These are phyloP conservation scores for Termitomyces sp. DNA, from an alignment of 768 basidiomycete genomes.

Conservation along the genomic window DNA sequence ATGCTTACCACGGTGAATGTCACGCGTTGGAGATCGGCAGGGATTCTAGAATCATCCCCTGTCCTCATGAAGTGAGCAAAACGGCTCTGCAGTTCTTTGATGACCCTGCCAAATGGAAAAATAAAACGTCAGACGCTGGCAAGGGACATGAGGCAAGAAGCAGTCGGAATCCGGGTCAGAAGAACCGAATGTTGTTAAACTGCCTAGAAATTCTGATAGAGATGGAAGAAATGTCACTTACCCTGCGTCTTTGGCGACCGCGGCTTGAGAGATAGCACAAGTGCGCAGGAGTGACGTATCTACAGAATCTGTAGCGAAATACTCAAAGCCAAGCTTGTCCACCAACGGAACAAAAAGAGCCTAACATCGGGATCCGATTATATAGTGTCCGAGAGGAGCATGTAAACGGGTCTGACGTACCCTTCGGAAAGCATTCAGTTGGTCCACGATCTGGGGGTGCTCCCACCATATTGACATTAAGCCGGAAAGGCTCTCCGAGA, in stretches of 20 bases:
- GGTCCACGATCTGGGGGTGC: constrained; percentile 44
- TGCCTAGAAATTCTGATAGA: background rate
- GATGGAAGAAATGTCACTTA: constrained; percentile 10
- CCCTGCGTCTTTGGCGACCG: constrained; percentile 20
- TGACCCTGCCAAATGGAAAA: constrained; percentile 41
- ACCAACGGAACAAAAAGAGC: constrained; percentile 70
- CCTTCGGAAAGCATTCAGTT: constrained; percentile 54
- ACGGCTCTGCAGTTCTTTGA: constrained; percentile 64
- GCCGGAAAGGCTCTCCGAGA: constrained; percentile 47
- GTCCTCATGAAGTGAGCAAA: constrained; percentile 69
- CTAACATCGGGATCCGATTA: constrained; percentile 26
- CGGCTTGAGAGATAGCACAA: constrained; percentile 55
- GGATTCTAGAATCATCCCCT: constrained; percentile 72
- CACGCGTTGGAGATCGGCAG: constrained; percentile 66
- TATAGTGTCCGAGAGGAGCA: background rate
- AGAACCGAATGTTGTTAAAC: background rate
- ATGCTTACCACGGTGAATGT: constrained; percentile 47
- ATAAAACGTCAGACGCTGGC: background rate
- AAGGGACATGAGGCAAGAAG: background rate
- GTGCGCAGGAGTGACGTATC: constrained; percentile 73
- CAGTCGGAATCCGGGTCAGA: background rate
- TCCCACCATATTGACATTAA: constrained; percentile 83
- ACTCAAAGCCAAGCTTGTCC: constrained; percentile 74
- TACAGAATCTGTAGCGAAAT: constrained; percentile 54
- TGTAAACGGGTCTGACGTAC: constrained; percentile 30